Conservation (phyloP, 2,329 filamentous ascomycete genomes). For the Aspergillus pseudoviridinutans region DNA sequence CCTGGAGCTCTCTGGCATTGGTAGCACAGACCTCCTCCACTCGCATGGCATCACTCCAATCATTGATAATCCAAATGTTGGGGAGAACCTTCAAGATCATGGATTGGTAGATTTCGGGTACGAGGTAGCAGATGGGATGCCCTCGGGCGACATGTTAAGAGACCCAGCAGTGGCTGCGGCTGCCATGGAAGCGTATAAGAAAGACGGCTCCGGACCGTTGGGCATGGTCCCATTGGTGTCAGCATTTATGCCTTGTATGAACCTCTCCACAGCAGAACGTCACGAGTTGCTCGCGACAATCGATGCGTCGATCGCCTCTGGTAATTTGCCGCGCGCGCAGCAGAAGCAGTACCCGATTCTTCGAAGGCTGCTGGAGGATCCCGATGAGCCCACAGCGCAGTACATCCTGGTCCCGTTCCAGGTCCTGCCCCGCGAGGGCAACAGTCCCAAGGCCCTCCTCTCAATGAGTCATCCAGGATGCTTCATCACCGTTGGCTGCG, state of each 20-base stretch:
- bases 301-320: neutral
- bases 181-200: constrained; percentile 22
- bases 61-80: constrained; percentile 45
- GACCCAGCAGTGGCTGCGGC: constrained; percentile 16
- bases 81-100: constrained; percentile 51
- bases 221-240: constrained; percentile 16
- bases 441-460: constrained; percentile 10
- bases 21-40: constrained; percentile 43
- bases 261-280: constrained; percentile 5
- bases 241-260: constrained; percentile 17
- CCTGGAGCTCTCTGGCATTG: constrained; percentile 59
- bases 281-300: constrained; percentile 3
- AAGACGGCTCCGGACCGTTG: constrained; percentile 22
- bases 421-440: constrained; percentile 6
- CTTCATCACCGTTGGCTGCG: constrained; percentile 18
- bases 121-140: constrained; percentile 21
- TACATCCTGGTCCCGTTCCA: constrained; percentile 21
- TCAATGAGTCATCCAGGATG: constrained; percentile 9
- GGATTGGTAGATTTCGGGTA: constrained; percentile 17
- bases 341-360: constrained; percentile 2
- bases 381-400: constrained; percentile 14
- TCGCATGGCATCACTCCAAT: constrained; percentile 40
- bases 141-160: constrained; percentile 20
- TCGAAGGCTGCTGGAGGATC: constrained; percentile 10
- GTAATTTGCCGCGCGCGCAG: neutral